phyloP scores from a whole-genome alignment of 2,329 filamentous ascomycete species.

The Apiospora malaysiana region DNA sequence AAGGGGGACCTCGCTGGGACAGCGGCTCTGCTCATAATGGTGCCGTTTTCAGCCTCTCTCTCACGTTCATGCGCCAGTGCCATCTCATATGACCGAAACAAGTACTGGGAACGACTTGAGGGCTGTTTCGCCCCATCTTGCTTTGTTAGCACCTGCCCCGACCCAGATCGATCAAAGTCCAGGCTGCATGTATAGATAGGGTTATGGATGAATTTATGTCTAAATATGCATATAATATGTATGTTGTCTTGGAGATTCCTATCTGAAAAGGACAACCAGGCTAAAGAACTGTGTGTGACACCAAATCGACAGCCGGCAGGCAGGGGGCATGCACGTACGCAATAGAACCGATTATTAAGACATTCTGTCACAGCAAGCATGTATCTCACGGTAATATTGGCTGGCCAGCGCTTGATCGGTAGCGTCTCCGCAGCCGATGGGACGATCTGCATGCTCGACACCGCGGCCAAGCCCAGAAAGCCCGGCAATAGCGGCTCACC shows the following conservation, averaged over 20 bases:
- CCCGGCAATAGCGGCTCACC: slow-evolving; percentile 34
- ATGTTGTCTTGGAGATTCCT: neutral
- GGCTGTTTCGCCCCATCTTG: slow-evolving; percentile 16
- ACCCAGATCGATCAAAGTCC: neutral
- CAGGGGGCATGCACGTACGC: slow-evolving; percentile 12
- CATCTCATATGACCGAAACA: slow-evolving; percentile 15
- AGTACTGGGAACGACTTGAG: slow-evolving; percentile 3
- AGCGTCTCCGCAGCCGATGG: slow-evolving; percentile 21
- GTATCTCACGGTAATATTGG: slow-evolving; percentile 17
- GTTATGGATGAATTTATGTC: neutral
- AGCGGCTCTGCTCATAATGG: slow-evolving; percentile 13
- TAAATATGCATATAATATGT: neutral
- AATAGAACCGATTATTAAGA: slow-evolving; percentile 7
- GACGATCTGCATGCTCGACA: slow-evolving; percentile 21
- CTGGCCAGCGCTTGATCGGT: slow-evolving; percentile 20
- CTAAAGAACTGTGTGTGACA: neutral
- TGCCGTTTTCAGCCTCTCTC: slow-evolving; percentile 18
- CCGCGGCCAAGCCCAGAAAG: slow-evolving; percentile 13
- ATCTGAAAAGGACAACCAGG: neutral
- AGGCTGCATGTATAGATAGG: neutral
- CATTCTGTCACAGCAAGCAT: slow-evolving; percentile 9
- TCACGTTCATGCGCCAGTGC: slow-evolving; percentile 11
- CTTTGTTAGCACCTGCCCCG: neutral
- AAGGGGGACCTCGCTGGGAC: neutral
- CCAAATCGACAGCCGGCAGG: slow-evolving; percentile 7